Evolutionary conservation across 1,139 yeast genomes (phyloP), one percentile per base, ranked within the genome.

Genomic region (Saccharomyces hybrid): DNA sequence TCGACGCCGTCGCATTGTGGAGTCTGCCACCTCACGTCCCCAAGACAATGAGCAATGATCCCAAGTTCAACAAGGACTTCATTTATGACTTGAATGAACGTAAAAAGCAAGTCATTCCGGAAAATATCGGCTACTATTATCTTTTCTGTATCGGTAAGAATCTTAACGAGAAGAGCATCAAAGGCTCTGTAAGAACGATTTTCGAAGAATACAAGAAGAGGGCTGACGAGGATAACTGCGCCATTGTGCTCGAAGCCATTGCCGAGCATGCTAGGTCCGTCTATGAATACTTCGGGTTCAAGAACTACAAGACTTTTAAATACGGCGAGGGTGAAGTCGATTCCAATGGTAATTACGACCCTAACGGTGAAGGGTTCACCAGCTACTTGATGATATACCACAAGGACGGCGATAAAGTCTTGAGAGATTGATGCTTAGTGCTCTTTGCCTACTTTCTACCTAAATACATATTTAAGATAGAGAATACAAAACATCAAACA

Each of bases 221-320:
- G 42, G 74, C 74, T 0, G 70, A 69, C 56, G 54, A 55, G n/a
- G 63, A 63, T 11, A 62, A 66, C 34, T 60, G 64, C 34, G 72
- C 73, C 23, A 61, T 68, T 31, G 68, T 69, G 23, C 55, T 71
- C 20, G 74, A 71, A 52, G 71, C 73, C 23, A 70, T 71, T 26
- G 62, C 63, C 46, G 71, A 66, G 25, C 64, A 66, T 44, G 74
- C 74, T 3, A 68, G 60, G 42, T 54, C 59, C 2, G 71, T 71
- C 7, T 71, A 71, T 52, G 69, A 68, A 54, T 69, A 70, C 51
- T 70, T 70, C 53, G 73, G 73, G 2, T 71, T 70, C 56, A 62
- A 61, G 49, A 64, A 58, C 28, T 64, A 64, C 48, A 61, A 63
- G 51, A 63, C 66, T 5, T 63, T 71, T 55, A 56, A 56, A 8